Evolutionary conservation across 805 yeast genomes (phyloP).

Genomic region (Metschnikowia amazonensis): DNA sequence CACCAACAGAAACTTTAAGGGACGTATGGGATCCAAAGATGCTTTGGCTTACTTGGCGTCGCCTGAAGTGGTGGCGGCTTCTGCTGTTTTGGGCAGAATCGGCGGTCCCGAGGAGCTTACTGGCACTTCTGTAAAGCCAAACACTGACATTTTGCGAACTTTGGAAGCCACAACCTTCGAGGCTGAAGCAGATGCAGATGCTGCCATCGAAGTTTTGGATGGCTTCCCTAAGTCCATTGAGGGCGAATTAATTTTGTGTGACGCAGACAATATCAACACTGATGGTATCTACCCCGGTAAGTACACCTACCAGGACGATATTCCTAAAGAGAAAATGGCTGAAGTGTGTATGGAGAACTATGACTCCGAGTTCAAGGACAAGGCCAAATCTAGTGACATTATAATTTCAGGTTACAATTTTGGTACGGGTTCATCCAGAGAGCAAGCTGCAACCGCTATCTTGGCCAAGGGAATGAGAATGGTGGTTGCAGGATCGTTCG

Average conservation of each 20-base stretch:
- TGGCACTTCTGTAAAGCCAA: slow-evolving; percentile 47
- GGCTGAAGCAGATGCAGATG: slow-evolving; percentile 25
- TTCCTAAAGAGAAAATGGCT: slow-evolving; percentile 93
- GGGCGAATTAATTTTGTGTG: slow-evolving; percentile 93
- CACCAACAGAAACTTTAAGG: slow-evolving; percentile 97
- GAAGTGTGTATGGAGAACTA: slow-evolving; percentile 99
- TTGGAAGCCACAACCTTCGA: slow-evolving; percentile 27
- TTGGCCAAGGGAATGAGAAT: slow-evolving; percentile 89
- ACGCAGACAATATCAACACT: slow-evolving; percentile 94
- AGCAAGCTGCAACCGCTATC: slow-evolving; percentile 98
- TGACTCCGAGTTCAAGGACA: slow-evolving; percentile 79
- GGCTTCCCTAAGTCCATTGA: slow-evolving; percentile 88
- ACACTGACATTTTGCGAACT: slow-evolving; percentile 48
- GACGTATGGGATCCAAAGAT: slow-evolving; percentile 97
- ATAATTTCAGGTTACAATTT: slow-evolving; percentile 90
- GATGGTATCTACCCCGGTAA: slow-evolving; percentile 99
- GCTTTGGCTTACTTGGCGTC: slow-evolving; percentile 95
- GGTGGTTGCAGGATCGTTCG: slow-evolving; percentile 96
- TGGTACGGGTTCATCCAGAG: slow-evolving; percentile 98
- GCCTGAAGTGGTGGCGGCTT: slow-evolving; percentile 98
- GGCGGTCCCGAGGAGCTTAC: slow-evolving; percentile 85
- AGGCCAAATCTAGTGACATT: slow-evolving; percentile 85
- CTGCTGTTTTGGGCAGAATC: slow-evolving; percentile 92
- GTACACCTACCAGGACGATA: slow-evolving; percentile 97
- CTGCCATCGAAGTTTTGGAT: slow-evolving; percentile 66